Conservation (phyloP, 2,329 filamentous ascomycete species). For the Aspergillus japonicus region DNA sequence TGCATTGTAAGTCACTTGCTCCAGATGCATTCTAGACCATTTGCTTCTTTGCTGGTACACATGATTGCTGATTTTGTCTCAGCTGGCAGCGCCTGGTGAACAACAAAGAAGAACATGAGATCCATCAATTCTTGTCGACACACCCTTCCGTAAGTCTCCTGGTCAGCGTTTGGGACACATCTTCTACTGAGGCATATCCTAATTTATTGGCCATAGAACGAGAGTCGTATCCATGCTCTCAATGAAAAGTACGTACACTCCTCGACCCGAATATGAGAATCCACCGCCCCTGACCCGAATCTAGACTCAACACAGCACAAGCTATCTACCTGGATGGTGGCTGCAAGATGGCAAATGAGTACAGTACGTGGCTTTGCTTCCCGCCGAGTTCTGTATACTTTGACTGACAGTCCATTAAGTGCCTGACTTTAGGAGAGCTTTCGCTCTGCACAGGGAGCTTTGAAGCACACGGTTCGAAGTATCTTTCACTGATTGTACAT, state of each 20-base stretch:
- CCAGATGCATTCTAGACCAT: background rate
- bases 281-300: slow-evolving; percentile 14
- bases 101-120: slow-evolving; percentile 34
- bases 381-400: background rate
- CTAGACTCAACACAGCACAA: slow-evolving; percentile 43
- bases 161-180: no score
- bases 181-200: background rate
- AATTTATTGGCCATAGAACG: slow-evolving; percentile 32
- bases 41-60: background rate
- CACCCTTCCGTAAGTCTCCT: slow-evolving; percentile 52
- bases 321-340: slow-evolving; percentile 40
- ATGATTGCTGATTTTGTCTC: background rate
- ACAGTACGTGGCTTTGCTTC: background rate
- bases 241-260: slow-evolving; percentile 45
- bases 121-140: slow-evolving; percentile 59
- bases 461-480: background rate
- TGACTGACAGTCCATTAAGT: background rate
- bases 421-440: background rate
- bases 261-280: background rate
- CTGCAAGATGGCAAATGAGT: slow-evolving; percentile 27
- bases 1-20: slow-evolving; percentile 41
- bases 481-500: no score
- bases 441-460: background rate
- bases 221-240: slow-evolving; percentile 57
- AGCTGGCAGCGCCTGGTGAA: slow-evolving; percentile 55